A percentile compares a stretch with the other conserved stretches of the same genome.
phyloP scores from a whole-genome alignment of 1,139 yeast genomes.

The Blastobotrys raffinosifermentans region DNA sequence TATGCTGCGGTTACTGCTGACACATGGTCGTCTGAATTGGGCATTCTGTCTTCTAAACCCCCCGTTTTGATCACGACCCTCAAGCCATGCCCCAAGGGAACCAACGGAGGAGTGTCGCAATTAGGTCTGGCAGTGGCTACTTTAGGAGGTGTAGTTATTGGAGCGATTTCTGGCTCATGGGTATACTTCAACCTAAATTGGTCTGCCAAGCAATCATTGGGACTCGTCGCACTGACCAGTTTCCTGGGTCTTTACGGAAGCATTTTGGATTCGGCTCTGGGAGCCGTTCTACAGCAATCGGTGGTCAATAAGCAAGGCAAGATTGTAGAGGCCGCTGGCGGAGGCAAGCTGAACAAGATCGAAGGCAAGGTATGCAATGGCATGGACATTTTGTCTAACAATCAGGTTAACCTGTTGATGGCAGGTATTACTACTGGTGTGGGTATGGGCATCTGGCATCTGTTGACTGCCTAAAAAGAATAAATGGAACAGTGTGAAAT shows the following conservation, averaged over 20 bases:
- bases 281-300: slow-evolving; percentile 39
- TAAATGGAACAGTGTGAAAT: too few species aligned
- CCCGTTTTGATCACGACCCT: slow-evolving; percentile 42
- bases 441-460: slow-evolving; percentile 28
- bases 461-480: background rate
- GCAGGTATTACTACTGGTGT: slow-evolving; percentile 30
- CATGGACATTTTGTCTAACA: slow-evolving; percentile 34
- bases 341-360: slow-evolving; percentile 26
- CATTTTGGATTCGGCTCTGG: slow-evolving; percentile 41
- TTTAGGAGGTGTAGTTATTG: slow-evolving; percentile 37
- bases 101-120: slow-evolving; percentile 44
- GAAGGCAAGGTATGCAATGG: slow-evolving; percentile 23
- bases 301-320: slow-evolving; percentile 35
- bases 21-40: slow-evolving; percentile 47
- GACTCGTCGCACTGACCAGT: slow-evolving; percentile 29
- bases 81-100: slow-evolving; percentile 42
- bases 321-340: slow-evolving; percentile 41
- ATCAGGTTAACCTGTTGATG: slow-evolving; percentile 40
- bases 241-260: slow-evolving; percentile 39
- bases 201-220: slow-evolving; percentile 13
- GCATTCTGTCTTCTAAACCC: slow-evolving; percentile 36
- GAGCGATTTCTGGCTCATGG: slow-evolving; percentile 25
- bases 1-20: slow-evolving; percentile 46
- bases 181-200: slow-evolving; percentile 5
- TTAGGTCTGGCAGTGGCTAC: slow-evolving; percentile 38